Evolutionary conservation across 495 filamentous ascomycete species (phyloP).

Genomic region (Chaetomium fimeti): DNA sequence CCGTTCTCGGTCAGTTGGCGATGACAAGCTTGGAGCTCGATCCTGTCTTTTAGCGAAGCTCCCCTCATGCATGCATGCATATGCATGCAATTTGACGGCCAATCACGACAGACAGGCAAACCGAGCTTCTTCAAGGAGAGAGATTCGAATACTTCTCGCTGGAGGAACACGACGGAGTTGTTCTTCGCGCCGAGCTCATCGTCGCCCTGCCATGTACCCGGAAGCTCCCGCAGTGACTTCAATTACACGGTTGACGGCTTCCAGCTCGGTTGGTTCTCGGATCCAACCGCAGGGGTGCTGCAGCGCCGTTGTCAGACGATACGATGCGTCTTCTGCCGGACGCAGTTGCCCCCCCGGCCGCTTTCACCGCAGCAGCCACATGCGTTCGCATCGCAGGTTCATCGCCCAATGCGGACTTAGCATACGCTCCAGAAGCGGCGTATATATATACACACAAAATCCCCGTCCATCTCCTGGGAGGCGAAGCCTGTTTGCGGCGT

Average conservation of each 20-base stretch:
- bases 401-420: not conserved
- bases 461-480: not conserved
- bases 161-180: too few relatives aligned
- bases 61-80: too few relatives aligned
- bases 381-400: not conserved
- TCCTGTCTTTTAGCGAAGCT: not conserved
- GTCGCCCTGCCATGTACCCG: too few relatives aligned
- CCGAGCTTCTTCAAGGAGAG: too few relatives aligned
- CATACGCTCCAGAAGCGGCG: not conserved
- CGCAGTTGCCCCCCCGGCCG: not conserved
- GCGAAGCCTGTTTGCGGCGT: constrained; percentile 3
- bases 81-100: not conserved
- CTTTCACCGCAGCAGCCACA: not conserved
- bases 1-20: too few relatives aligned
- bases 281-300: too few relatives aligned
- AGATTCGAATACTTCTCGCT: too few relatives aligned
- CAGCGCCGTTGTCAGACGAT: not conserved
- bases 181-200: too few relatives aligned
- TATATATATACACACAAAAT: not conserved
- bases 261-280: not conserved
- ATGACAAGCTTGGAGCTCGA: not conserved
- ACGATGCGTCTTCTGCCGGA: not conserved
- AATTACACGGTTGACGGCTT: not conserved
- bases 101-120: not conserved
- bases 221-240: too few relatives aligned